These are phyloP conservation scores for Phytophthora capsici DNA, from an alignment of 352 stramenopile genomes.

Conservation along the genomic window DNA sequence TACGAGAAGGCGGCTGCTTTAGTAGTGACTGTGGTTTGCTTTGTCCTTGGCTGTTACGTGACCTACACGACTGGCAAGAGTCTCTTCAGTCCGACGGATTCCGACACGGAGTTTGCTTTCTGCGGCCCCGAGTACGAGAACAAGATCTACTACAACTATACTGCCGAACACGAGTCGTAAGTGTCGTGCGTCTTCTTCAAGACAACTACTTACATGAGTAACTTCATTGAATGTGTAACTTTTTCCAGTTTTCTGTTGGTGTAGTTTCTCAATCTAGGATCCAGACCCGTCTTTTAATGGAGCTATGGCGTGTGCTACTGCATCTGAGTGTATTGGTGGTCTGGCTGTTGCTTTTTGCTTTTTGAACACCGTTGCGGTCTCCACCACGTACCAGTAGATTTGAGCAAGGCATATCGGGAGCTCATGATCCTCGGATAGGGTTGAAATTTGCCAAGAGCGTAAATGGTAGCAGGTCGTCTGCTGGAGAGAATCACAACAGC, in stretches of 20 bases:
- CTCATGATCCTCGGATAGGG: slow-evolving; percentile 61
- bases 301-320: slow-evolving; percentile 52
- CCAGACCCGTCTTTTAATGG: slow-evolving; percentile 2
- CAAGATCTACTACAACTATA: slow-evolving; percentile 45
- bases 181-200: background rate
- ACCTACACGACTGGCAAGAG: slow-evolving; percentile 31
- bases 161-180: slow-evolving; percentile 25
- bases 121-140: slow-evolving; percentile 42
- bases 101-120: slow-evolving; percentile 30
- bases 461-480: slow-evolving; percentile 24
- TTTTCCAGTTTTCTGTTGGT: background rate
- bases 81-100: slow-evolving; percentile 21
- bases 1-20: slow-evolving; percentile 26
- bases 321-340: slow-evolving; percentile 53
- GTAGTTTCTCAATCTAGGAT: no score
- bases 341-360: slow-evolving; percentile 45
- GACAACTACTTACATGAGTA: background rate
- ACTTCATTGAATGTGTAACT: background rate
- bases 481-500: slow-evolving; percentile 34
- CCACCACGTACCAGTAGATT: slow-evolving; percentile 64
- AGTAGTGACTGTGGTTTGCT: slow-evolving; percentile 24
- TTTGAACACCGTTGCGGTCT: slow-evolving; percentile 45
- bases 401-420: slow-evolving; percentile 64
- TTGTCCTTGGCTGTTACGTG: slow-evolving; percentile 25
- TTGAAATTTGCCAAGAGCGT: slow-evolving; percentile 53